Base-by-base conservation (phyloP, 441 rosid species). In the Pelargonium fulgidum region DNA sequence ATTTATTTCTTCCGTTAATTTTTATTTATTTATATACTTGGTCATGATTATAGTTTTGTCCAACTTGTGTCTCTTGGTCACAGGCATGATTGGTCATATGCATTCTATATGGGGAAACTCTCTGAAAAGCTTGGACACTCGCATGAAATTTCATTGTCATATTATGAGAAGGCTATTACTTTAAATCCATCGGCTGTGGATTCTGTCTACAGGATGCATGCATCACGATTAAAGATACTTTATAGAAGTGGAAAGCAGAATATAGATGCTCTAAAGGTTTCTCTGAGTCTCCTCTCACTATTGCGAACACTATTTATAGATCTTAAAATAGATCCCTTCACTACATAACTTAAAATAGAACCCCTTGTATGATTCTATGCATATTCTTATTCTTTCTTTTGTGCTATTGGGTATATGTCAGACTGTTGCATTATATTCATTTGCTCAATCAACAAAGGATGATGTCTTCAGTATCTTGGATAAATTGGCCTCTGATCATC, bases 1-100 rank as follows among this genome's bases (percentile, higher is more conserved):
- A 70, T 64, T 41, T 71, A 70, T 36, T 73, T 64, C 66, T 68
- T 69, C 64, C 68, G 22, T 70, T 75, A 44, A 42, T 65, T 16
- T 72, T 33, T 33, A 64, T 26, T 65, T n/a, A 68, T 68, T 67
- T 70, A 66, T 72, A 33, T 69, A 71, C 62, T 42, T 68, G 48
- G 36, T 67, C 72, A 78, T 70, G 56, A 33, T 54, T 64, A 62
- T 70, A 44, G 47, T 22, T 56, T 59, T 69, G 72, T 69, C 69
- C 22, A 45, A 75, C 39, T 62, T 54, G 66, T 48, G 58, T 16
- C 66, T 65, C 62, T 64, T 50, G 59, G 56, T 68, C 74, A 62
- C 90, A 95, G 99, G 85, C 89, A 85, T 80, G 99, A 95, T 71
- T 95, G 99, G 99, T 90, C 97, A 48, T 92, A 95, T 84, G 91